These are phyloP conservation scores for Salicornia ramosissima DNA, from an alignment of 148 eudicot species.

Conservation along the genomic window DNA sequence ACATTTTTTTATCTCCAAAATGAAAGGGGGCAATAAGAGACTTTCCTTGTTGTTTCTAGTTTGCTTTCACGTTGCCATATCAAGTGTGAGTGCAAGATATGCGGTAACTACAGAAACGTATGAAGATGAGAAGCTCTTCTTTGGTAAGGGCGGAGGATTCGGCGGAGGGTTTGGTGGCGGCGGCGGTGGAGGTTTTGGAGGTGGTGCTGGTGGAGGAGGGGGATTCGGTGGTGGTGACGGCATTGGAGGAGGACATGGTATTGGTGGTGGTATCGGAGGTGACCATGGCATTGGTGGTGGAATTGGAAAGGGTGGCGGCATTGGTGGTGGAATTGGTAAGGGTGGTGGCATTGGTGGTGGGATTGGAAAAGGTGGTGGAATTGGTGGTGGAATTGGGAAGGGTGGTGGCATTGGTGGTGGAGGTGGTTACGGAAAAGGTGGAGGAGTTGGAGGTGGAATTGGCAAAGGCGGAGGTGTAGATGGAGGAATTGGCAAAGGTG, in stretches of 20 bases:
- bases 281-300: slow-evolving; percentile 21
- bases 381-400: slow-evolving; percentile 25
- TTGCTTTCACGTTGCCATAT: slow-evolving; percentile 31
- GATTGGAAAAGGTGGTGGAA: slow-evolving; percentile 14
- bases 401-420: slow-evolving; percentile 26
- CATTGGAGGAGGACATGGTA: not conserved
- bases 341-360: slow-evolving; percentile 30
- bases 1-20: slow-evolving; percentile 14
- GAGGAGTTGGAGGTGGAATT: slow-evolving; percentile 19
- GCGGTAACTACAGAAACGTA: slow-evolving; percentile 11
- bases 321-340: slow-evolving; percentile 24
- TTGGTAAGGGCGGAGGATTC: slow-evolving; percentile 31
- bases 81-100: slow-evolving; percentile 26
- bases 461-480: slow-evolving; percentile 20
- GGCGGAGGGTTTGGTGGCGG: slow-evolving; percentile 33
- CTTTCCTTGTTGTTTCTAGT: slow-evolving; percentile 33
- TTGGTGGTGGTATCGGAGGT: slow-evolving; percentile 16
- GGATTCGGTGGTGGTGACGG: slow-evolving; percentile 21
- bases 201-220: slow-evolving; percentile 16
- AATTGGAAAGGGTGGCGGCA: slow-evolving; percentile 16
- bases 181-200: slow-evolving; percentile 25
- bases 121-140: slow-evolving; percentile 33
- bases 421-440: slow-evolving; percentile 21
- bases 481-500: slow-evolving; percentile 24
- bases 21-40: slow-evolving; percentile 29